These are phyloP conservation scores for Fusarium nygamai DNA, from an alignment of 2,329 filamentous ascomycete species.

Conservation along the genomic window DNA sequence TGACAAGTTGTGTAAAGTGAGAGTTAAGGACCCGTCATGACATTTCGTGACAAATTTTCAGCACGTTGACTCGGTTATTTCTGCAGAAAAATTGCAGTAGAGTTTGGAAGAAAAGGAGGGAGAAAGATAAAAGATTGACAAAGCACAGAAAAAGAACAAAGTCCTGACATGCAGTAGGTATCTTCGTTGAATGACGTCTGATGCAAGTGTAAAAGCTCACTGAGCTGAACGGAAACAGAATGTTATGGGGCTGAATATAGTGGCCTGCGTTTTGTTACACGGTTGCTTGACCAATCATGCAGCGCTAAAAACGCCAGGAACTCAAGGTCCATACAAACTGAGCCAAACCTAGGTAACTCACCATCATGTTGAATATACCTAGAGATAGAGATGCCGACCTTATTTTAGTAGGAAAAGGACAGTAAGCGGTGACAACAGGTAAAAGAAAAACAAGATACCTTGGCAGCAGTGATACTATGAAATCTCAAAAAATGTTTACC, in stretches of 20 bases:
- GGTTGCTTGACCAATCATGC: not conserved
- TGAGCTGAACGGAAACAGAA: not conserved
- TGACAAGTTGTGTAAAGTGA: not conserved
- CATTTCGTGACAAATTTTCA: not conserved
- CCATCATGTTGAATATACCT: not conserved
- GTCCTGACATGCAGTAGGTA: not conserved
- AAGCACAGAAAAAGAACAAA: not conserved
- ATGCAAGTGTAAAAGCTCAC: not conserved
- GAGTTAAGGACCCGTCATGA: not conserved
- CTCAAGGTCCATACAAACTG: not conserved
- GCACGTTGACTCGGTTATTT: not conserved
- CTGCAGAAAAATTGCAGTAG: not conserved
- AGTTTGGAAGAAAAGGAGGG: not conserved
- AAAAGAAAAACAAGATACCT: too few species aligned
- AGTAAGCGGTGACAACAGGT: not conserved
- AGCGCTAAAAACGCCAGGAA: not conserved
- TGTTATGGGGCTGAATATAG: not conserved
- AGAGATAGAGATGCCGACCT: not conserved
- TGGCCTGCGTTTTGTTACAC: too few species aligned
- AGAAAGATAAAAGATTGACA: not conserved
- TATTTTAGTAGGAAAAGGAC: not conserved
- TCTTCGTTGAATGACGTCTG: constrained; percentile 15
- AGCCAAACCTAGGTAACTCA: not conserved
- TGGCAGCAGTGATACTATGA: not conserved
- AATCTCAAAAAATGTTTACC: not conserved